Evolutionary conservation across 2,329 filamentous ascomycete genomes (phyloP).

Genomic region (Monilinia aucupariae): DNA sequence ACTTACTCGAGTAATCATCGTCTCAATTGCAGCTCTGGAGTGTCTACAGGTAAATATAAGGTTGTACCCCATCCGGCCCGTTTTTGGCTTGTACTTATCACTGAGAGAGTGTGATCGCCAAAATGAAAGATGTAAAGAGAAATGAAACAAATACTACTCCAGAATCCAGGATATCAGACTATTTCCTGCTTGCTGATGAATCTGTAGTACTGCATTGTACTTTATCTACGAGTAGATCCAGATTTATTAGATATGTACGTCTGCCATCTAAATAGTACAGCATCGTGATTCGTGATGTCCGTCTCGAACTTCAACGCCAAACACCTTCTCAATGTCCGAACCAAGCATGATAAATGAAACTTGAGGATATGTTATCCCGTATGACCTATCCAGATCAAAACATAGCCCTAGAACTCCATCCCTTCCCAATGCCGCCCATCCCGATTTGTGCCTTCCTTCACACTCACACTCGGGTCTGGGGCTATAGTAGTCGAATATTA

Average conservation of each 20-base stretch:
- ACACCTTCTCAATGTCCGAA: slow-evolving; percentile 12
- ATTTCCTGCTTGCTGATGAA: not conserved
- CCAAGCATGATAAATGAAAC: slow-evolving; percentile 5
- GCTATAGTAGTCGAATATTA: slow-evolving; percentile 34
- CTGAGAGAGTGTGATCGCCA: too few relatives aligned
- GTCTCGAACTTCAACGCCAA: not conserved
- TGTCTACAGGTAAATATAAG: too few relatives aligned
- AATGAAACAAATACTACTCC: not conserved
- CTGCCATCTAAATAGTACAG: not conserved
- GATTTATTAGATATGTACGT: not conserved
- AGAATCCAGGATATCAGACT: not conserved
- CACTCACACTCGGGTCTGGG: slow-evolving; percentile 21
- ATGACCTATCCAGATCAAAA: not conserved
- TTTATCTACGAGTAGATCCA: not conserved
- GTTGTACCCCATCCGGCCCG: too few relatives aligned
- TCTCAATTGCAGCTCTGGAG: not conserved
- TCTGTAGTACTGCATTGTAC: not conserved
- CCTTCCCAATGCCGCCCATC: slow-evolving; percentile 18
- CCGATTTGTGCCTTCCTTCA: slow-evolving; percentile 11
- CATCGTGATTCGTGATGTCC: not conserved
- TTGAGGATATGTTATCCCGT: not conserved
- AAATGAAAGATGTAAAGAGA: not conserved
- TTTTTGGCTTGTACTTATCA: not conserved
- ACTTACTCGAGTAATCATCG: not conserved
- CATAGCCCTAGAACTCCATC: slow-evolving; percentile 8